Evolutionary conservation across 2,329 filamentous ascomycete species (phyloP).

Genomic region (Trichoderma koningii): DNA sequence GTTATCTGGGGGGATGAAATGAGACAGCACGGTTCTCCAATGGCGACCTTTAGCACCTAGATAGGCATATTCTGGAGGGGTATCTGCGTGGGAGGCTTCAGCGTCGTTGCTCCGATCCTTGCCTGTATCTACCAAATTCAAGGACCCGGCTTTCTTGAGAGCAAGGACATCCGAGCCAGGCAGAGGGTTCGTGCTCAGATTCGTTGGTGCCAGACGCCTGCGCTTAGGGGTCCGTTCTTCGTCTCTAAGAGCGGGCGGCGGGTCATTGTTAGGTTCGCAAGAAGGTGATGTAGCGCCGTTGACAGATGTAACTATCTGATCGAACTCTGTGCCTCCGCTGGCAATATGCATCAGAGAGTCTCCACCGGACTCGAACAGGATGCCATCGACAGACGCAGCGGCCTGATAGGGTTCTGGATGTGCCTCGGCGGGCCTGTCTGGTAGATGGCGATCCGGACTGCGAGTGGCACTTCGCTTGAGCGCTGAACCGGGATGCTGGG

Average conservation of each 20-base stretch:
- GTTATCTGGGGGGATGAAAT: constrained; percentile 32
- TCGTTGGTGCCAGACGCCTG: constrained; percentile 35
- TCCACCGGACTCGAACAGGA: not conserved
- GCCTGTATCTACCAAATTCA: constrained; percentile 1
- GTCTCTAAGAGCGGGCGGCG: not conserved
- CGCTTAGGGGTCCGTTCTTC: constrained; percentile 32
- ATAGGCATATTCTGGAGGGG: constrained; percentile 36
- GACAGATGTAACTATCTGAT: not conserved
- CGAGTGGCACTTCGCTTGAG: not conserved
- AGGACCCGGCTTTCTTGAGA: constrained; percentile 23
- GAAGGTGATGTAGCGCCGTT: not conserved
- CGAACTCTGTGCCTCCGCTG: not conserved
- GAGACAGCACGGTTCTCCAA: constrained; percentile 32
- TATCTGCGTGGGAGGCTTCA: too few species aligned
- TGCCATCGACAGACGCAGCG: not conserved
- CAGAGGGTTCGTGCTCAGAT: constrained; percentile 29
- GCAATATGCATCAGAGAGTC: not conserved
- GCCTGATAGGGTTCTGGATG: not conserved
- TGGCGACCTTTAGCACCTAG: constrained; percentile 41
- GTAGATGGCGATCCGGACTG: not conserved
- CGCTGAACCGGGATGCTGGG: not conserved
- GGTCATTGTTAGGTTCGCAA: not conserved
- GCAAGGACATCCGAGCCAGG: constrained; percentile 10
- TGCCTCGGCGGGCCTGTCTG: not conserved
- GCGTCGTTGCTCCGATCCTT: too few species aligned